phyloP scores from a whole-genome alignment of 78 protist genomes.

The Blattamonas nauphoetae region DNA sequence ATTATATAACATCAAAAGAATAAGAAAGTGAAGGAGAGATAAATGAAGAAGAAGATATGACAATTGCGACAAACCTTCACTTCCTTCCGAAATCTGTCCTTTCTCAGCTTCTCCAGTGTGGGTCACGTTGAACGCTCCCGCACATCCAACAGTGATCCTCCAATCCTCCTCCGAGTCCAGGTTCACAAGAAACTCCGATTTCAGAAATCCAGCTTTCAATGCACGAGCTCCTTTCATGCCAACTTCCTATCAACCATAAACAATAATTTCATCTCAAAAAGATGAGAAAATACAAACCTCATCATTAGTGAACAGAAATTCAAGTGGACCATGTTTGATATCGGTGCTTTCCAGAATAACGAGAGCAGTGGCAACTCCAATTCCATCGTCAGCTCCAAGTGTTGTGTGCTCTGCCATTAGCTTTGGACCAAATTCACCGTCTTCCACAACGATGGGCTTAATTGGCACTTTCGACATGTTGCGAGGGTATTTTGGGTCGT shows the following conservation, averaged over 20 bases:
- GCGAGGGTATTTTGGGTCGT: neutral
- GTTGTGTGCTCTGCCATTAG: slow-evolving; percentile 34
- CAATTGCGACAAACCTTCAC: neutral
- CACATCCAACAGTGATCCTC: slow-evolving; percentile 22
- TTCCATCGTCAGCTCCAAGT: slow-evolving; percentile 46
- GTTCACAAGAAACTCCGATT: slow-evolving; percentile 12
- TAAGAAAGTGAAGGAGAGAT: too few relatives aligned
- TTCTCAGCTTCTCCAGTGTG: neutral
- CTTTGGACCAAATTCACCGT: neutral
- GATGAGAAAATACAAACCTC: slow-evolving; percentile 18
- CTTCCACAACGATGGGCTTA: neutral
- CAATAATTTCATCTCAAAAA: too few relatives aligned
- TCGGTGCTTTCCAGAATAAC: slow-evolving; percentile 17
- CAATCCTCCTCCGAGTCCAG: slow-evolving; percentile 27
- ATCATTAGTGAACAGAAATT: slow-evolving; percentile 39
- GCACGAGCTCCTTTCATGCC: slow-evolving; percentile 21
- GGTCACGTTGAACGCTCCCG: slow-evolving; percentile 22
- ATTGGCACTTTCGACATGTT: neutral
- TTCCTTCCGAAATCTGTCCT: neutral
- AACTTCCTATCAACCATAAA: neutral
- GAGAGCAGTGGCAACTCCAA: slow-evolving; percentile 36
- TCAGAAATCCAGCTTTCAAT: neutral
- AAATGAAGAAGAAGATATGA: too few relatives aligned
- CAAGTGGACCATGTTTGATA: slow-evolving; percentile 35
- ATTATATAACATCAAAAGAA: neutral